These are phyloP conservation scores for Alternaria postmessia DNA, from an alignment of 2,329 filamentous ascomycete species.

Conservation along the genomic window DNA sequence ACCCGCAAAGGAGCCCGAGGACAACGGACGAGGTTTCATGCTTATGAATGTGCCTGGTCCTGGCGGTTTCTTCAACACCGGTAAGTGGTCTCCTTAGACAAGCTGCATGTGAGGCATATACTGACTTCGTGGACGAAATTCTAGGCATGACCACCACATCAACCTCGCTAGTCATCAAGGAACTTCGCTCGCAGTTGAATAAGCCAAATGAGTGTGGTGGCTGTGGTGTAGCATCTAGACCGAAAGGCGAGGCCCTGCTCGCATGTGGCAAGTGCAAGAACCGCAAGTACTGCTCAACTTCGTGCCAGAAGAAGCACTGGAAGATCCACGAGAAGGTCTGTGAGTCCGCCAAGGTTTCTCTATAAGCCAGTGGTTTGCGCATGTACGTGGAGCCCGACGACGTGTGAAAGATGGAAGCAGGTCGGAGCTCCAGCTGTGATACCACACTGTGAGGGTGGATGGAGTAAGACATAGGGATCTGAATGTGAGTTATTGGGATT, in stretches of 20 bases:
- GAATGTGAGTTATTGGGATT: neutral
- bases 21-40: neutral
- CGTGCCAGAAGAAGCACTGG: constrained; percentile 45
- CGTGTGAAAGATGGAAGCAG: neutral
- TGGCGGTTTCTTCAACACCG: constrained; percentile 24
- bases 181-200: constrained; percentile 26
- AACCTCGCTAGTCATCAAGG: constrained; percentile 25
- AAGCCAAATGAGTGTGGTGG: constrained; percentile 22
- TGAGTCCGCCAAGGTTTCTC: neutral
- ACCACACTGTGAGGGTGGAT: too few relatives aligned
- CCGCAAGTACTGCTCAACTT: constrained; percentile 39
- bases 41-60: constrained; percentile 25
- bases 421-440: neutral
- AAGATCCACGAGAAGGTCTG: constrained; percentile 45
- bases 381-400: neutral
- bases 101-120: neutral
- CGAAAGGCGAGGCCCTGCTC: constrained; percentile 20
- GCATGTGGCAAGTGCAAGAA: constrained; percentile 37
- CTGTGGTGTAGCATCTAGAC: constrained; percentile 15
- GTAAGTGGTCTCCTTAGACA: neutral
- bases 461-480: neutral
- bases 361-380: neutral
- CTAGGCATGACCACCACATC: constrained; percentile 17
- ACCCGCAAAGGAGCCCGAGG: too few relatives aligned
- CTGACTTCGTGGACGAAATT: neutral